Base-by-base conservation (phyloP, 2,329 filamentous ascomycete genomes). In the Gremmenia infestans region DNA sequence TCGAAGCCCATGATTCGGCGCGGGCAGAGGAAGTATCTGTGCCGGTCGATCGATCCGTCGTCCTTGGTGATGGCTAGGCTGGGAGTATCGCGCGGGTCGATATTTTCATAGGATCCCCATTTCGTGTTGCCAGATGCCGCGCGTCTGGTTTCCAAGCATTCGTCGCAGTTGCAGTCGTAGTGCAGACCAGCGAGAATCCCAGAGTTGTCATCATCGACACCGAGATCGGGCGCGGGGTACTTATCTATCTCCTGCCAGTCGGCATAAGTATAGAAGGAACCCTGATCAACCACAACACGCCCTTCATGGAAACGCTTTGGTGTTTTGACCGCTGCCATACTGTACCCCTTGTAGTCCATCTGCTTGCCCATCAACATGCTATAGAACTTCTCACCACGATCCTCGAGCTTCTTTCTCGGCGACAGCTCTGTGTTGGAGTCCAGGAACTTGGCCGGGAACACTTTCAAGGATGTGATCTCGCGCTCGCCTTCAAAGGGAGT, bases 401-500 rank as follows among this genome's bases (percentile, higher is more conserved):
- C 59, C 46, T 58, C 60, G n/a, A 67, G 53, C 36, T 55, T 58
- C 46, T 52, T 45, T 48, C 58, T 35, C 50, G 60, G 60, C 15
- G 58, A 58, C 23, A 62, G 14, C n/a, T 58, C 56, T 2, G 35
- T 12, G 28, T 60, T 55, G 14, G 36, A 22, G 8, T 62, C 58
- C 6, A 62, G 22, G 36, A 58, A 67, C 28, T 57, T 56, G 4
- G 62, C 49, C 23, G 67, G 67, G 50, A 67, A 61, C 2, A 68
- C 58, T 28, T 66, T 61, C 35, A 69, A 55, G 1, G 64, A 67
- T 7, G 57, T 64, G 9, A 69, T 64, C 8, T 68, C 62, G 14
- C 60, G 60, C 49, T 69, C 60, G 7, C 67, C 67, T 28, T 67
- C 62, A 50, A 63, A 69, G 5, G 63, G 60, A 4, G 58, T 49